Conservation (phyloP, 176 grass and related monocot species). For the Olyra latifolia region DNA sequence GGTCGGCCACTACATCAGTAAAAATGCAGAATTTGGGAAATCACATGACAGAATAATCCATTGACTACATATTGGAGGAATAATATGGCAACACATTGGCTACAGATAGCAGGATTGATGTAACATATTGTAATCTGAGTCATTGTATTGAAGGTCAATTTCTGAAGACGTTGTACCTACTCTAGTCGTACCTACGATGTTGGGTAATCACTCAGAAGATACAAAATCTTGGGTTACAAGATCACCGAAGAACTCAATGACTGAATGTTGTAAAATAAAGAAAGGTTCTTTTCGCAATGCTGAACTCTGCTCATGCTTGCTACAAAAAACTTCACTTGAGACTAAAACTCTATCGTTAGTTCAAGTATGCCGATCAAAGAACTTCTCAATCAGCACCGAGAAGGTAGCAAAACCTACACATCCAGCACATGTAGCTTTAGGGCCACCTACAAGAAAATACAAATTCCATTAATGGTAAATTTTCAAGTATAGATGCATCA, state of each 20-base stretch:
- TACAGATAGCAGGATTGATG: not conserved
- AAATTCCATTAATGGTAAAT: conserved; percentile 3
- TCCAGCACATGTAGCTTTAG: conserved; percentile 78
- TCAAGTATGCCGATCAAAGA: conserved; percentile 82
- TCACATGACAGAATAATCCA: not conserved
- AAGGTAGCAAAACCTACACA: conserved; percentile 94
- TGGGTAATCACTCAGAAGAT: not conserved
- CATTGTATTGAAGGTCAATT: not conserved
- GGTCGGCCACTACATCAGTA: not conserved
- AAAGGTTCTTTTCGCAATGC: not conserved
- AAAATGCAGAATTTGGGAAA: not conserved
- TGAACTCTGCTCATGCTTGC: conserved; percentile 20
- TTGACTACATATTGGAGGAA: not conserved
- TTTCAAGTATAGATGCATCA: conserved; percentile 6
- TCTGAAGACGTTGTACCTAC: not conserved
- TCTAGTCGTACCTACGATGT: not conserved
- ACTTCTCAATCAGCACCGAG: conserved; percentile 90
- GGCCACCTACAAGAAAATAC: conserved; percentile 74
- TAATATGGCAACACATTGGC: not conserved
- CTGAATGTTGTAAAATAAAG: conserved; percentile 23
- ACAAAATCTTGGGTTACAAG: conserved; percentile 8
- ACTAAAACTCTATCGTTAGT: conserved; percentile 6
- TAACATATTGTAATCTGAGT: not conserved
- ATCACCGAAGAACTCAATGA: conserved; percentile 7
- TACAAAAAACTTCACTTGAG: conserved; percentile 30